Conservation (phyloP, 2,329 filamentous ascomycete genomes). For the Aureobasidium namibiae region DNA sequence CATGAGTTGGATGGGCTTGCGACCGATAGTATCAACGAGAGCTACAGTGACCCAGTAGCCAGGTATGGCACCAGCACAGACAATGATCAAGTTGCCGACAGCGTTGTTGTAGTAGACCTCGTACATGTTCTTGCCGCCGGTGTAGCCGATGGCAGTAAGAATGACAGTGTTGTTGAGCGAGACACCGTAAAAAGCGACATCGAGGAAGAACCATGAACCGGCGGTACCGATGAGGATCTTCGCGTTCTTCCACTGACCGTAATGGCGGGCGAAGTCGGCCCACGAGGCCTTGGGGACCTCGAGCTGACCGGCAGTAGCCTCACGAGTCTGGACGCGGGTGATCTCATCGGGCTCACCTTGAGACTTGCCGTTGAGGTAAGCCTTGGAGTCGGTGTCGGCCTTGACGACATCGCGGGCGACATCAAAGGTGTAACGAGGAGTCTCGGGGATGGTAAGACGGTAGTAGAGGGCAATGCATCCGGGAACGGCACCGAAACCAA, state of each 20-base stretch:
- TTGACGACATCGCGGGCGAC: constrained; percentile 66
- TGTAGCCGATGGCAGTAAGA: constrained; percentile 63
- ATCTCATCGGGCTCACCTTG: constrained; percentile 61
- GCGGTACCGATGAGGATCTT: constrained; percentile 70
- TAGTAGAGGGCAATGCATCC: constrained; percentile 78
- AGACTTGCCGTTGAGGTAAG: constrained; percentile 60
- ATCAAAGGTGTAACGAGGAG: constrained; percentile 81
- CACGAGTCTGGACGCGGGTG: constrained; percentile 50
- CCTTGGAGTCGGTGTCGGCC: constrained; percentile 62
- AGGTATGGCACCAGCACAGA: constrained; percentile 69
- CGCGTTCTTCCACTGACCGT: constrained; percentile 61
- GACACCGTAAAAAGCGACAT: constrained; percentile 51
- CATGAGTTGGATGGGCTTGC: constrained; percentile 66
- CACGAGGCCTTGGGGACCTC: constrained; percentile 63
- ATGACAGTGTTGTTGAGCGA: constrained; percentile 71
- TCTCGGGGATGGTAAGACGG: constrained; percentile 79
- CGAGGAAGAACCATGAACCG: constrained; percentile 76
- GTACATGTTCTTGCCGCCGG: constrained; percentile 58
- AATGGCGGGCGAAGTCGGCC: constrained; percentile 63
- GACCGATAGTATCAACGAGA: constrained; percentile 63
- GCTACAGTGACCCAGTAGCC: constrained; percentile 77
- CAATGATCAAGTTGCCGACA: constrained; percentile 69
- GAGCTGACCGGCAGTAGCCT: constrained; percentile 47
- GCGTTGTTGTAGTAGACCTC: constrained; percentile 64
- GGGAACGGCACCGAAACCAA: constrained; percentile 73